Base-by-base conservation (phyloP, 2,329 filamentous ascomycete species). In the Pochonia chlamydosporia region DNA sequence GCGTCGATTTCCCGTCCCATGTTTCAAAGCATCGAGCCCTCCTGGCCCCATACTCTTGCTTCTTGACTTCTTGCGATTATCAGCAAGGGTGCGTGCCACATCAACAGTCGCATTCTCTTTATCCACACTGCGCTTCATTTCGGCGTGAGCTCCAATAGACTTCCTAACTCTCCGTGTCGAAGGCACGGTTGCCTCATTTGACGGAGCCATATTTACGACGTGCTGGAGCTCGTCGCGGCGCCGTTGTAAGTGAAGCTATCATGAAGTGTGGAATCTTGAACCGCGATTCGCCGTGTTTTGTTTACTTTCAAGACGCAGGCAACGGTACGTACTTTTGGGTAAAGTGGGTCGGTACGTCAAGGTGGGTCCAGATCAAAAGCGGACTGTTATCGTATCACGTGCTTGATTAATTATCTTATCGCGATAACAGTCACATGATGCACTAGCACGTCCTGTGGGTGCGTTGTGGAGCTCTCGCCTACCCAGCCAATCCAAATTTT, bases 1-100 rank as follows among this genome's bases (percentile, higher is more conserved):
- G 65, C 87, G 81, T 58, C 87, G 76, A 64, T 95, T 95, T 28
- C 87, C 88, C 60, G 75, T 80, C 39, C 78, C 79, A 60, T 85
- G 78, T 64, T 86, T 90, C 47, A 95, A 75, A 48, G 85, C 84
- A 72, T 95, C 90, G 40, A 96, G 69, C 23, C 91, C 90, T 43
- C 92, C 93, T 14, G 93, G 92, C 3, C 93, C 93, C 56, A 99
- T 84, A 69, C 92, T 97, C 74, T 96, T 97, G 69, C 92, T 96
- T 55, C 93, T 84, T 49, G 85, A 87, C 69, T 90, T 92, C 70
- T 77, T 78, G 52, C 76, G 72, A 60, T 66, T 74, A 49, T 71
- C 72, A 25, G 71, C 74, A 54, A 75, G 61, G 48, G 72, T 68
- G 54, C 77, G 75, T 51, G 74, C 76, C 48, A 86, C 65, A 55